Conservation (phyloP, 2,329 filamentous ascomycete genomes). For the Xylariaceae sp. region DNA sequence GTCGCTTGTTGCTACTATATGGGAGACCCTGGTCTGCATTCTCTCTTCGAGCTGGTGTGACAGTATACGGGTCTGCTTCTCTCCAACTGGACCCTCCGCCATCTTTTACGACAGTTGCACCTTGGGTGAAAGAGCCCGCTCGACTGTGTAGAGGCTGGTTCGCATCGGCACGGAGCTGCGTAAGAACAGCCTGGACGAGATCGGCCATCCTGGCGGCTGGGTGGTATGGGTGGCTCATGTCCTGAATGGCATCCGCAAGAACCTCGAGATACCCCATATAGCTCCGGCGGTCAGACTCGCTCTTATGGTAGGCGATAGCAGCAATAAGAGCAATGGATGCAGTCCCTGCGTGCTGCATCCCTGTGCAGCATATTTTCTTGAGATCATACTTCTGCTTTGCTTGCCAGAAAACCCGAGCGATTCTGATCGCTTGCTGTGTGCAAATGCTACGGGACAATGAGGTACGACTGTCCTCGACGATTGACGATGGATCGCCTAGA, state of each 20-base stretch:
- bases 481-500: background rate
- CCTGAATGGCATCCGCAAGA: constrained; percentile 6
- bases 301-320: constrained; percentile 9
- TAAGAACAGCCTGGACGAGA: constrained; percentile 9
- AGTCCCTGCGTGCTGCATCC: constrained; percentile 13
- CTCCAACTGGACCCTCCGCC: background rate
- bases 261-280: constrained; percentile 12
- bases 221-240: constrained; percentile 16
- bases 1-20: background rate
- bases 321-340: constrained; percentile 12
- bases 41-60: background rate
- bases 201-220: constrained; percentile 9
- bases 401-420: constrained; percentile 11
- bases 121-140: background rate
- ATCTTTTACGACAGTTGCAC: background rate
- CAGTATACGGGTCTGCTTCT: background rate
- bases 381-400: constrained; percentile 11
- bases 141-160: background rate
- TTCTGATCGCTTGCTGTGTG: constrained; percentile 11
- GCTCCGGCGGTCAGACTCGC: constrained; percentile 7
- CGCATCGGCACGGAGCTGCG: constrained; percentile 3
- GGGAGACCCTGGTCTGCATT: background rate
- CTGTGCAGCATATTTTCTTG: constrained; percentile 10
- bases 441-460: constrained; percentile 2
- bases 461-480: background rate